These are phyloP conservation scores for Cercospora canescens DNA, from an alignment of 2,329 filamentous ascomycete genomes.

Conservation along the genomic window DNA sequence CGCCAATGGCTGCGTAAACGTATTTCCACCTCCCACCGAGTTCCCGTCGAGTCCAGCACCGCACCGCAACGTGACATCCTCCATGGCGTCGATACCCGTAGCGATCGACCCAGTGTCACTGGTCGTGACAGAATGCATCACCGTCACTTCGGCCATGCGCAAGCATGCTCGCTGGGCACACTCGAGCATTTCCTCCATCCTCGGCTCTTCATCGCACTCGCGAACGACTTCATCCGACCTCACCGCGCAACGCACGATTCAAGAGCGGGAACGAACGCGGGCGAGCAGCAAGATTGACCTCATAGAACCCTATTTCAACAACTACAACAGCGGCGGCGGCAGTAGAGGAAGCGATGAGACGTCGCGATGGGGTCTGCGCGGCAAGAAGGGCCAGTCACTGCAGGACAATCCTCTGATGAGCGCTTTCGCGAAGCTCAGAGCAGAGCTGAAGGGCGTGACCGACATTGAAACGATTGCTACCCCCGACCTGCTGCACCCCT, in stretches of 20 bases:
- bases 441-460: conserved; percentile 83
- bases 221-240: conserved; percentile 18
- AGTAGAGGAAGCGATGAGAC: conserved; percentile 41
- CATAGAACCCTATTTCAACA: conserved; percentile 22
- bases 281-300: conserved; percentile 36
- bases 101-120: conserved; percentile 51
- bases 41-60: background rate
- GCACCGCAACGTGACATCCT: background rate
- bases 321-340: conserved; percentile 5
- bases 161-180: conserved; percentile 96
- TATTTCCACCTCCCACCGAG: background rate
- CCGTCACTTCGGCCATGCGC: conserved; percentile 95
- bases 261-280: conserved; percentile 36
- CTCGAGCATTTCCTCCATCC: conserved; percentile 91
- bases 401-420: conserved; percentile 97
- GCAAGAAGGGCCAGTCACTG: conserved; percentile 95
- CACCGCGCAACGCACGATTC: conserved; percentile 17
- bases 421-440: conserved; percentile 85
- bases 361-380: conserved; percentile 88
- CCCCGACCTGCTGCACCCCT: conserved; percentile 84
- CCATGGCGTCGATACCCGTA: conserved; percentile 31
- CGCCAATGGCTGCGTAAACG: background rate
- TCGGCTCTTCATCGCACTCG: conserved; percentile 54
- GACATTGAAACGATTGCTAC: conserved; percentile 88
- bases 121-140: conserved; percentile 98